These are phyloP conservation scores for Neonectria coccinea DNA, from an alignment of 2,329 filamentous ascomycete species.

Conservation along the genomic window DNA sequence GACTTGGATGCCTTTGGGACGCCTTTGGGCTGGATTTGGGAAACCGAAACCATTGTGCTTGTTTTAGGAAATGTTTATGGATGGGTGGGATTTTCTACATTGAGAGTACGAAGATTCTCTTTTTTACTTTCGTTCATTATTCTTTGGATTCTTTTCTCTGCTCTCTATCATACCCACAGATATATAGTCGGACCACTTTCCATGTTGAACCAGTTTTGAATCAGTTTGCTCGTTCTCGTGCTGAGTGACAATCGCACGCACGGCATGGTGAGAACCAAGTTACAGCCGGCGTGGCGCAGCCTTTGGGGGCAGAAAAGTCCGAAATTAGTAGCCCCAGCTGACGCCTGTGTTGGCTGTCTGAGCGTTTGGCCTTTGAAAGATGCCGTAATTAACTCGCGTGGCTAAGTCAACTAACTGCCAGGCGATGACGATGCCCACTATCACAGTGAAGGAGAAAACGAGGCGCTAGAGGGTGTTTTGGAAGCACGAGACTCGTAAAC, in stretches of 20 bases:
- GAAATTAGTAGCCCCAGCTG: background rate
- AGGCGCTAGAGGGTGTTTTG: background rate
- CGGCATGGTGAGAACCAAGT: slow-evolving; percentile 10
- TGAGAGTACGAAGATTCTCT: background rate
- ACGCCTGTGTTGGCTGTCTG: background rate
- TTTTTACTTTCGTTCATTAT: slow-evolving; percentile 7
- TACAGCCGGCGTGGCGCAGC: slow-evolving; percentile 15
- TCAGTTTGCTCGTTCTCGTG: slow-evolving; percentile 2
- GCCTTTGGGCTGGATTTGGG: slow-evolving; percentile 31
- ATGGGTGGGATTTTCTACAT: background rate
- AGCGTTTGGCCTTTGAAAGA: slow-evolving; percentile 9
- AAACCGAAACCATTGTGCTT: slow-evolving; percentile 26
- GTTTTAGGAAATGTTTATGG: slow-evolving; percentile 25
- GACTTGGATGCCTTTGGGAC: slow-evolving; percentile 36
- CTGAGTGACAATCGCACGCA: slow-evolving; percentile 2
- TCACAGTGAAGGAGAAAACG: background rate
- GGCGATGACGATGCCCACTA: slow-evolving; percentile 3
- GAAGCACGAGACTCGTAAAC: slow-evolving; percentile 11
- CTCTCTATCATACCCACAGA: slow-evolving; percentile 25
- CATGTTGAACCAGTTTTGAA: slow-evolving; percentile 13
- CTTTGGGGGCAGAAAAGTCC: background rate
- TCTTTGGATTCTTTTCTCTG: slow-evolving; percentile 10
- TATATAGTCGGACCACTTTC: slow-evolving; percentile 16
- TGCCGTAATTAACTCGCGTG: slow-evolving; percentile 5
- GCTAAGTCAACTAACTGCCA: slow-evolving; percentile 5